Conservation (phyloP, 768 basidiomycete species). For the Lentinula aciculospora region DNA sequence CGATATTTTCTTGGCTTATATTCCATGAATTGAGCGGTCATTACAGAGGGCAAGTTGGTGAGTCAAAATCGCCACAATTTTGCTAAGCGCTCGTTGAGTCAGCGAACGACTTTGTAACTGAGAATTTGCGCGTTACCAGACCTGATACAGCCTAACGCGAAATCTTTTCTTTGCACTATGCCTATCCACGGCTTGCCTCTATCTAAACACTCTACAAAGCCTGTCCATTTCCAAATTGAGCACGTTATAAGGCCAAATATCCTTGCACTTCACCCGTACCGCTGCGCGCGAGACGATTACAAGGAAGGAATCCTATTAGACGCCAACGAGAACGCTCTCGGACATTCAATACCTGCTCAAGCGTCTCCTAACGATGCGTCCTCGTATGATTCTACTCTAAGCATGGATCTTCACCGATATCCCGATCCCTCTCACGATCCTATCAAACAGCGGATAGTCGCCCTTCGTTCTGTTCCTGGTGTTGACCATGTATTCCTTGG, state of each 20-base stretch:
- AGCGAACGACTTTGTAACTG: too few species aligned
- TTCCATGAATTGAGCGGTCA: too few species aligned
- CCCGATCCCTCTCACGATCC: constrained; percentile 84
- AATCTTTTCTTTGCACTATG: too few species aligned
- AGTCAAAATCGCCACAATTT: too few species aligned
- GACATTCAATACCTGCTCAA: constrained; percentile 65
- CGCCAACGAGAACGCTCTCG: constrained; percentile 95
- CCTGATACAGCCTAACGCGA: too few species aligned
- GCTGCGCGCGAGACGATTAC: constrained; percentile 96
- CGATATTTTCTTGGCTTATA: too few species aligned
- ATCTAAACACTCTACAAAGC: constrained; percentile 38
- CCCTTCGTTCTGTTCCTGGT: constrained; percentile 62
- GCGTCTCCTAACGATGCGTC: constrained; percentile 16
- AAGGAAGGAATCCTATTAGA: constrained; percentile 87
- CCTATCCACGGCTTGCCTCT: constrained; percentile 57
- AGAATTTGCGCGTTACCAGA: too few species aligned
- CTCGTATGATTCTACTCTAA: constrained; percentile 31
- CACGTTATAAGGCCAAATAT: constrained; percentile 90
- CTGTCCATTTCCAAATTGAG: constrained; percentile 83
- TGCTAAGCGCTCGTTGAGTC: too few species aligned
- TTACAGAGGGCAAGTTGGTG: too few species aligned
- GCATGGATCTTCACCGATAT: constrained; percentile 78
- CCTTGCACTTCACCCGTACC: constrained; percentile 85
- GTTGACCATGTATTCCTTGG: constrained; percentile 81
- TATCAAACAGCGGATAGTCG: constrained; percentile 73